Conservation (phyloP, 257 asterid genomes). For the Craterostigma plantagineum region DNA sequence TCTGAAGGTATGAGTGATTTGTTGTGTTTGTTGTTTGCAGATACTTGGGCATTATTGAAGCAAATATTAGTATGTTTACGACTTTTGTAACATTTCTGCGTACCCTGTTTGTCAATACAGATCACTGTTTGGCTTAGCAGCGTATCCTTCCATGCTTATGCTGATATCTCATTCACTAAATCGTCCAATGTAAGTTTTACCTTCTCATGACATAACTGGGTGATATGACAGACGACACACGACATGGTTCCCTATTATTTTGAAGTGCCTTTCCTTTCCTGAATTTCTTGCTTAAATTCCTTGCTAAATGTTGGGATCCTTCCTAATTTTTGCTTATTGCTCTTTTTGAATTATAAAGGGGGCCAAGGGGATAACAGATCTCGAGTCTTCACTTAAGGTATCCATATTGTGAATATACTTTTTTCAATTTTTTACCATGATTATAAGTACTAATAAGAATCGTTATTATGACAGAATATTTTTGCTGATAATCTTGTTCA, state of each 20-base stretch:
- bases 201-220: constrained; percentile 4
- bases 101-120: constrained; percentile 27
- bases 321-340: no score
- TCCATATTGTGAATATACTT: not conserved
- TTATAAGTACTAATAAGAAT: constrained; percentile 6
- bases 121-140: constrained; percentile 75
- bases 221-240: not conserved
- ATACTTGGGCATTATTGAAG: not conserved
- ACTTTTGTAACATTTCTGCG: constrained; percentile 9
- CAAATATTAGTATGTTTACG: not conserved
- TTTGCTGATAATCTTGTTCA: constrained; percentile 78
- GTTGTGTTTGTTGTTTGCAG: not conserved
- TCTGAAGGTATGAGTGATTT: constrained; percentile 36
- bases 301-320: no score
- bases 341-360: constrained; percentile 25
- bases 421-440: constrained; percentile 5
- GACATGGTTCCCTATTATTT: constrained; percentile 4
- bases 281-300: constrained; percentile 13
- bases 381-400: constrained; percentile 71
- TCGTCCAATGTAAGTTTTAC: constrained; percentile 57
- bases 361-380: constrained; percentile 85
- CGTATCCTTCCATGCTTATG: constrained; percentile 64
- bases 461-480: constrained; percentile 35
- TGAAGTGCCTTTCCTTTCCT: constrained; percentile 6
- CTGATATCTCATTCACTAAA: constrained; percentile 69